Percentiles rank a stretch among this genome's conserved stretches.
These are phyloP conservation scores for Astraeus odoratus DNA, from an alignment of 768 basidiomycete genomes.

Conservation along the genomic window DNA sequence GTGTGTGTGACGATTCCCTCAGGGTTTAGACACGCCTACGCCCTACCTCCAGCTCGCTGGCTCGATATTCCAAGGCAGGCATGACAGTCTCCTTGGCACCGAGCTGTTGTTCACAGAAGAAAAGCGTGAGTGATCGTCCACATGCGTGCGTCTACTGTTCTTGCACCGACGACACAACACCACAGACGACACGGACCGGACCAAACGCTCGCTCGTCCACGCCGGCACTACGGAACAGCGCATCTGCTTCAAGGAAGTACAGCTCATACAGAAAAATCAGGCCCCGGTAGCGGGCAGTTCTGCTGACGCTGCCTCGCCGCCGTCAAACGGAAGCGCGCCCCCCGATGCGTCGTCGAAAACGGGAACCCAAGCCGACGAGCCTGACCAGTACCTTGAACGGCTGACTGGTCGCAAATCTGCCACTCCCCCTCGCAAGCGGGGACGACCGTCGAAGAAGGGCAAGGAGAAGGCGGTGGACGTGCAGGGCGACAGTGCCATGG, in stretches of 20 bases:
- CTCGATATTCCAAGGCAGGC: constrained; percentile 63
- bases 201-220: constrained; percentile 46
- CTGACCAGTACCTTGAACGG: constrained; percentile 2
- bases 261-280: constrained; percentile 40
- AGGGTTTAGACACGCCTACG: constrained; percentile 74
- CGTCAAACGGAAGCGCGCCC: constrained; percentile 16
- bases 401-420: constrained; percentile 1
- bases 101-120: constrained; percentile 71
- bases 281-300: constrained; percentile 3
- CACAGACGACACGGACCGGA: constrained; percentile 39
- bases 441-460: constrained; percentile 16
- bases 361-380: background rate
- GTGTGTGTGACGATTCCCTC: background rate
- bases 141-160: background rate
- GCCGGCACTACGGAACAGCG: constrained; percentile 61
- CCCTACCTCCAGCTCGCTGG: constrained; percentile 76
- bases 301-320: background rate
- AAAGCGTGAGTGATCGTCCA: constrained; percentile 37
- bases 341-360: constrained; percentile 6
- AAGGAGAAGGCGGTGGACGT: constrained; percentile 21
- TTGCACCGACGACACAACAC: background rate
- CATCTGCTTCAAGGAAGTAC: constrained; percentile 67
- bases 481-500: constrained; percentile 14
- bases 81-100: constrained; percentile 63
- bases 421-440: constrained; percentile 8